Percentiles rank a stretch among this genome's conserved stretches.
Evolutionary conservation across 2,329 filamentous ascomycete genomes (phyloP).

Genomic region (Blumeria hordei): DNA sequence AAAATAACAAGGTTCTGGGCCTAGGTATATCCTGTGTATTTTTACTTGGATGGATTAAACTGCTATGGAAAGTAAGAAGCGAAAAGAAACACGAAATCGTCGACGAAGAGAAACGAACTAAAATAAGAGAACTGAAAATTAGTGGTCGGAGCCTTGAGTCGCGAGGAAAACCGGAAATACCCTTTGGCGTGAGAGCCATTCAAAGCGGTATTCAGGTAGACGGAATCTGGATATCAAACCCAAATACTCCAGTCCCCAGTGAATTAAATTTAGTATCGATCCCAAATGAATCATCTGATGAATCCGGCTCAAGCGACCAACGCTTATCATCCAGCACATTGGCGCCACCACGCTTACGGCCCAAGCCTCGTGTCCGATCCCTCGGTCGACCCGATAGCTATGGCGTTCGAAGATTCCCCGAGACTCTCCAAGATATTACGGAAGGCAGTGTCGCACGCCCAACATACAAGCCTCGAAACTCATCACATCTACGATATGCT

Average conservation of each 20-base stretch:
- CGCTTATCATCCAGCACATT: not conserved
- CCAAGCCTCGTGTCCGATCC: not conserved
- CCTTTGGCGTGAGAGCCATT: conserved; percentile 68
- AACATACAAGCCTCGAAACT: conserved; percentile 15
- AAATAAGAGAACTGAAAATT: conserved; percentile 27
- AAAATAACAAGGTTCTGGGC: conserved; percentile 35
- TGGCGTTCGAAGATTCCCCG: not conserved
- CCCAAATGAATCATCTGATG: conserved; percentile 4
- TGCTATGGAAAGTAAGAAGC: conserved; percentile 33
- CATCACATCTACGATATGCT: conserved; percentile 15
- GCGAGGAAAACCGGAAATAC: conserved; percentile 33
- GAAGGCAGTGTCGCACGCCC: conserved; percentile 1
- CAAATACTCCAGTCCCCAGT: conserved; percentile 9
- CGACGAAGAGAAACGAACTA: conserved; percentile 38
- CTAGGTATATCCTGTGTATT: conserved; percentile 49
- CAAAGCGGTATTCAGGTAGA: conserved; percentile 66
- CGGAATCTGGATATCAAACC: conserved; percentile 44
- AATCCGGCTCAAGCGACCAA: conserved; percentile 3
- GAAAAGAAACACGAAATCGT: conserved; percentile 34
- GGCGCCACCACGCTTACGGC: not conserved
- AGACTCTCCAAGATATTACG: not conserved
- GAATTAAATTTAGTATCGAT: conserved; percentile 6
- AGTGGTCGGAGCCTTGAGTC: conserved; percentile 19
- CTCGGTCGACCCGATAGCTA: not conserved
- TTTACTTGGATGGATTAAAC: conserved; percentile 38